These are phyloP conservation scores for Sonneratia caseolaris DNA, from an alignment of 345 rosid species.

Conservation along the genomic window DNA sequence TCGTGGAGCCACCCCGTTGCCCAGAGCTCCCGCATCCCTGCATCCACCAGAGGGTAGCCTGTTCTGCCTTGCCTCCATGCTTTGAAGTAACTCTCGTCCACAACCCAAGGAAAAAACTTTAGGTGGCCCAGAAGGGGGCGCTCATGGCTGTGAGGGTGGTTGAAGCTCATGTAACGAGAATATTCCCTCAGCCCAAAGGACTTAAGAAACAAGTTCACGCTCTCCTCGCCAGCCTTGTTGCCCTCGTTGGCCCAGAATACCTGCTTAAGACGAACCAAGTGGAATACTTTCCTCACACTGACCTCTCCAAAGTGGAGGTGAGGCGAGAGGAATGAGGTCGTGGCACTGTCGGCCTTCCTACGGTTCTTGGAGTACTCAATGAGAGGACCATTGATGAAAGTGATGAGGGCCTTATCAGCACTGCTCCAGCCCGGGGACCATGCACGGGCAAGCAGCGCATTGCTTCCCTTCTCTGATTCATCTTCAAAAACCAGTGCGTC, in stretches of 20 bases:
- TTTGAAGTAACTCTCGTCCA: slow-evolving; percentile 78
- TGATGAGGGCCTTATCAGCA: slow-evolving; percentile 79
- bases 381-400: slow-evolving; percentile 79
- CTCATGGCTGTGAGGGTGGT: slow-evolving; percentile 92
- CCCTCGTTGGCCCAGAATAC: slow-evolving; percentile 94
- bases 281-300: slow-evolving; percentile 91
- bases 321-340: slow-evolving; percentile 93
- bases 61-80: slow-evolving; percentile 99
- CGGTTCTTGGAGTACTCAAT: slow-evolving; percentile 82
- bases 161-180: slow-evolving; percentile 85
- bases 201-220: slow-evolving; percentile 84
- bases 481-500: slow-evolving; percentile 77
- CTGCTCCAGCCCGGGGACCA: slow-evolving; percentile 99
- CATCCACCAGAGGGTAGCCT: slow-evolving; percentile 95
- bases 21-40: slow-evolving; percentile 99
- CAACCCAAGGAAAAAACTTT: slow-evolving; percentile 88
- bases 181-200: slow-evolving; percentile 96
- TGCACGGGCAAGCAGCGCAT: slow-evolving; percentile 93
- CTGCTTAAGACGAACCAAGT: slow-evolving; percentile 86
- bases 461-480: slow-evolving; percentile 88
- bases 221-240: slow-evolving; percentile 82
- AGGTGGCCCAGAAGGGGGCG: slow-evolving; percentile 90
- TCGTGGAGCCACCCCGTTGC: slow-evolving; percentile 97
- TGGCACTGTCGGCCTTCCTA: slow-evolving; percentile 92
- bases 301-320: slow-evolving; percentile 97